These are phyloP conservation scores for Labyrinthula sp. DNA, from an alignment of 352 stramenopile species.

Conservation along the genomic window DNA sequence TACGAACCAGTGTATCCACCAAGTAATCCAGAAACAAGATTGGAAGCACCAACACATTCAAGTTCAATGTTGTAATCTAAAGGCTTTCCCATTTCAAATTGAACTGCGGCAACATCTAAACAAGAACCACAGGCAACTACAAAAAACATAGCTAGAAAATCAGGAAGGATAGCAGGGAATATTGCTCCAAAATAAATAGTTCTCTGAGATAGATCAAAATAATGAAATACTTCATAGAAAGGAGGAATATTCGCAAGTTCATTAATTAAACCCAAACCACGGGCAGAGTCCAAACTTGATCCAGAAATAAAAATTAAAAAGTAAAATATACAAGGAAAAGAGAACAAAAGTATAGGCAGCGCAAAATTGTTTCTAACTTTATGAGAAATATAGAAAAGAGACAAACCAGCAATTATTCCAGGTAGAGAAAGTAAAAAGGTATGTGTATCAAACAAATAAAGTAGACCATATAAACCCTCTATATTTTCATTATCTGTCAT, in stretches of 20 bases:
- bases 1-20: constrained; percentile 93
- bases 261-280: constrained; percentile 64
- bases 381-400: constrained; percentile 40
- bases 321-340: constrained; percentile 66
- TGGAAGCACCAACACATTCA: constrained; percentile 74
- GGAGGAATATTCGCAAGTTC: constrained; percentile 34
- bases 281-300: constrained; percentile 61
- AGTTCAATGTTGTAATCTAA: constrained; percentile 84
- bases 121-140: constrained; percentile 82
- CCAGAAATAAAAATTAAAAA: constrained; percentile 47
- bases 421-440: constrained; percentile 38
- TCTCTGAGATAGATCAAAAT: constrained; percentile 57
- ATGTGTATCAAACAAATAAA: constrained; percentile 26
- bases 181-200: constrained; percentile 54
- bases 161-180: constrained; percentile 62
- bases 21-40: constrained; percentile 73
- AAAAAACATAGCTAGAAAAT: constrained; percentile 81
- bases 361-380: constrained; percentile 37
- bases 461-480: constrained; percentile 27
- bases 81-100: constrained; percentile 76
- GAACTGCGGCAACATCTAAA: constrained; percentile 85
- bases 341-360: constrained; percentile 38
- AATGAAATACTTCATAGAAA: constrained; percentile 36
- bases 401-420: constrained; percentile 40
- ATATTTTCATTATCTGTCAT: constrained; percentile 37